Base-by-base conservation (phyloP, 805 yeast species). In the Candida stauntonica region DNA sequence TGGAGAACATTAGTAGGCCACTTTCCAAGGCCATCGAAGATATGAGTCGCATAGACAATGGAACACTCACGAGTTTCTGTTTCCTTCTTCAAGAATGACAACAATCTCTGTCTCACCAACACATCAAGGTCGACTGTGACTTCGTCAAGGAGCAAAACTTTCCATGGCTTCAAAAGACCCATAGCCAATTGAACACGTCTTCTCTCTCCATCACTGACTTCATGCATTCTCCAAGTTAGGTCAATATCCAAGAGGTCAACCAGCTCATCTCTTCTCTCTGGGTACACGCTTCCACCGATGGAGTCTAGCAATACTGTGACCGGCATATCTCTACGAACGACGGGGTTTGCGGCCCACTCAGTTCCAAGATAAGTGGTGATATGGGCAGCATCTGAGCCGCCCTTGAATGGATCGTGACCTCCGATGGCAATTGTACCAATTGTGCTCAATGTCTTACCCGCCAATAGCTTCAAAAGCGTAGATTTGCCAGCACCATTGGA, bases 401-500 rank as follows among this genome's bases (percentile, higher is more conserved):
- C 64, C n/a, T 86, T 67, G 63, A 93, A 93, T 2, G 99, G 99
- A 54, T 93, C 95, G 36, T 73, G 67, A 1, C 95, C 96, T 24
- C 86, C 85, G n/a, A 93, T 73, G 17, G 59, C 51, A 21, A 93
- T 75, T 12, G 66, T 60, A 0, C 96, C 97, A 13, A 73, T 66
- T 40, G 79, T 76, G 45, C 94, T 81, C 42, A 93, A 70, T 7
- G 93, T 87, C 54, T 91, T 91, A 3, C 99, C 99, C 0, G 97
- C 95, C 15, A 93, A 66, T 14, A 93, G 73, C 57, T 79, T 77
- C 46, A 93, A 68, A 30, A 93, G 60, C 0, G 99, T 93, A 1
- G 96, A 86, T 60, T 93, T 93, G 5, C 99, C 98, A 1, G 99
- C 98, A 15, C 99, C 99, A 52, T 89, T 89, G 11, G 98, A 95